These are phyloP conservation scores for Geranium incanum DNA, from an alignment of 441 rosid species.

Conservation along the genomic window DNA sequence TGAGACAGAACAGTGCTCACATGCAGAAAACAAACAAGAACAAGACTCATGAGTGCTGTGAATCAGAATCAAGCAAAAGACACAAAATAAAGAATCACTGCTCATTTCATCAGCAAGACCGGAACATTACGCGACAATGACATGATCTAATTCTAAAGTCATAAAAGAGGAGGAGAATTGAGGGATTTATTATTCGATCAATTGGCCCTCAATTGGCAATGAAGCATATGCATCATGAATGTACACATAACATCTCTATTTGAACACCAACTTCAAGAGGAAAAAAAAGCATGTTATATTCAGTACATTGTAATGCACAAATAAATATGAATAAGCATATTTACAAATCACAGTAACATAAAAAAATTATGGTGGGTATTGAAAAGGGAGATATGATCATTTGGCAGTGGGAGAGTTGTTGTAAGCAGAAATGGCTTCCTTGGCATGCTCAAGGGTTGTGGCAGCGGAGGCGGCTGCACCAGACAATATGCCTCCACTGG, in stretches of 20 bases:
- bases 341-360: neutral
- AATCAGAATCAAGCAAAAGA: neutral
- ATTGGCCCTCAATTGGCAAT: neutral
- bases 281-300: neutral
- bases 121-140: neutral
- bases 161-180: neutral
- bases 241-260: neutral
- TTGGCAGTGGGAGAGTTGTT: conserved; percentile 12
- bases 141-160: neutral
- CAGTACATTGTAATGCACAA: neutral
- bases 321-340: neutral
- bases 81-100: no score
- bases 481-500: conserved; percentile 53
- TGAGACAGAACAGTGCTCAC: neutral
- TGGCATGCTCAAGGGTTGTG: conserved; percentile 46
- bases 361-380: neutral
- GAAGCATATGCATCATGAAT: neutral
- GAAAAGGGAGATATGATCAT: neutral
- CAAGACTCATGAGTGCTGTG: neutral
- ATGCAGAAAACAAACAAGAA: neutral
- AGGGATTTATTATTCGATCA: neutral
- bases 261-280: neutral
- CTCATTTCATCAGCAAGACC: no score
- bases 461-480: conserved; percentile 54
- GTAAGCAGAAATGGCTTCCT: conserved; percentile 36